phyloP scores from a whole-genome alignment of 2,329 filamentous ascomycete species.

The Alternaria postmessia region DNA sequence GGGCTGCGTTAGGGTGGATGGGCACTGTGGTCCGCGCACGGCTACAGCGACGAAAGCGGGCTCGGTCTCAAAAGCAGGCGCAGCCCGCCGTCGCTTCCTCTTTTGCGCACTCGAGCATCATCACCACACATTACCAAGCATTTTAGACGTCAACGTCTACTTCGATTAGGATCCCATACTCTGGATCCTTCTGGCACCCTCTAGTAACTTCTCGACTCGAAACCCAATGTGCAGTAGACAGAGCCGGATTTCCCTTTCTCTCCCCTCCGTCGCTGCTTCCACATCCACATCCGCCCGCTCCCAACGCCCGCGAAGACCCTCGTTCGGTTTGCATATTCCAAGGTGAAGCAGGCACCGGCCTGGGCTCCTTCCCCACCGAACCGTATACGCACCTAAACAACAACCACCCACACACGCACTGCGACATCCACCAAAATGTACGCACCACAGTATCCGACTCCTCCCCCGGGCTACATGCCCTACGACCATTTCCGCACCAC shows the following conservation, averaged over 20 bases:
- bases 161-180: constrained; percentile 24
- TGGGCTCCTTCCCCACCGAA: constrained; percentile 28
- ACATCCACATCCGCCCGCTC: constrained; percentile 21
- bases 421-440: constrained; percentile 36
- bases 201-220: constrained; percentile 21
- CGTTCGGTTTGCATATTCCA: constrained; percentile 41
- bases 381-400: constrained; percentile 11
- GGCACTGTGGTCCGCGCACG: constrained; percentile 29
- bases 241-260: constrained; percentile 38
- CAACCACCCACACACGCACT: constrained; percentile 7
- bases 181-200: constrained; percentile 49
- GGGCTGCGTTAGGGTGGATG: constrained; percentile 13
- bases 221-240: constrained; percentile 51
- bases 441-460: constrained; percentile 44
- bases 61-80: constrained; percentile 31
- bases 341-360: constrained; percentile 47
- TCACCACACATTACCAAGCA: constrained; percentile 41
- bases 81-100: constrained; percentile 29
- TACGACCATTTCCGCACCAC: constrained; percentile 47
- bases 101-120: constrained; percentile 25
- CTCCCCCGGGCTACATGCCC: constrained; percentile 49
- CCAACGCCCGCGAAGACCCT: constrained; percentile 33
- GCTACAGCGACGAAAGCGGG: constrained; percentile 16
- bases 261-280: constrained; percentile 44
- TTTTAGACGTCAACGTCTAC: constrained; percentile 32